Conservation (phyloP, 78 protist genomes). For the Fonticula alba region DNA sequence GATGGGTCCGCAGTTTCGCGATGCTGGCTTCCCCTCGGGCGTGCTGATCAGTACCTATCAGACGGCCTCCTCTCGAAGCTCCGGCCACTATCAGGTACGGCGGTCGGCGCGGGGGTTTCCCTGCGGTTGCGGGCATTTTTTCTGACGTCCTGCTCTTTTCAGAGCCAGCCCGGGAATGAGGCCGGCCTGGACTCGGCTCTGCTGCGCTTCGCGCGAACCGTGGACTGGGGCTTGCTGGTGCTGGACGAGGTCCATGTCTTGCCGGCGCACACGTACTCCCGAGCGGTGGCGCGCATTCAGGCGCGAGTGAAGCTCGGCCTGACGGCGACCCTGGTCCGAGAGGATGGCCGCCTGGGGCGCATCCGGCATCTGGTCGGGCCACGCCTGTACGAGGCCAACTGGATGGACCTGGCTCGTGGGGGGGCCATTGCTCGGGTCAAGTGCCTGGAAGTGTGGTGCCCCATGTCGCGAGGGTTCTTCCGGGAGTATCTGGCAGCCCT, state of each 20-base stretch:
- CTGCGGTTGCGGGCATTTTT: too few relatives aligned
- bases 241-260: slow-evolving; percentile 89
- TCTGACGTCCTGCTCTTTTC: too few relatives aligned
- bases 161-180: too few relatives aligned
- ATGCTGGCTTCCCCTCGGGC: too few relatives aligned
- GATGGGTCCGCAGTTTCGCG: too few relatives aligned
- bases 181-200: too few relatives aligned
- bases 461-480: slow-evolving; percentile 72
- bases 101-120: too few relatives aligned
- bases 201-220: too few relatives aligned
- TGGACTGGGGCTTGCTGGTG: slow-evolving; percentile 93
- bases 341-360: slow-evolving; percentile 82
- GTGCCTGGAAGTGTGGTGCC: slow-evolving; percentile 68
- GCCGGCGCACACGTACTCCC: slow-evolving; percentile 68
- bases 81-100: too few relatives aligned
- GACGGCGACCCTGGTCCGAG: slow-evolving; percentile 91
- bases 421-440: slow-evolving; percentile 48
- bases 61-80: too few relatives aligned
- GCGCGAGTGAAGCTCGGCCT: slow-evolving; percentile 96
- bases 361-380: slow-evolving; percentile 92
- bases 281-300: slow-evolving; percentile 71
- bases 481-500: too few relatives aligned
- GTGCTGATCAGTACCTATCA: too few relatives aligned
- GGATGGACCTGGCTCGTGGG: slow-evolving; percentile 77
- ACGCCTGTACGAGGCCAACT: slow-evolving; percentile 98